Conservation (phyloP, 2,329 filamentous ascomycete genomes). For the Plenodomus biglobosus region DNA sequence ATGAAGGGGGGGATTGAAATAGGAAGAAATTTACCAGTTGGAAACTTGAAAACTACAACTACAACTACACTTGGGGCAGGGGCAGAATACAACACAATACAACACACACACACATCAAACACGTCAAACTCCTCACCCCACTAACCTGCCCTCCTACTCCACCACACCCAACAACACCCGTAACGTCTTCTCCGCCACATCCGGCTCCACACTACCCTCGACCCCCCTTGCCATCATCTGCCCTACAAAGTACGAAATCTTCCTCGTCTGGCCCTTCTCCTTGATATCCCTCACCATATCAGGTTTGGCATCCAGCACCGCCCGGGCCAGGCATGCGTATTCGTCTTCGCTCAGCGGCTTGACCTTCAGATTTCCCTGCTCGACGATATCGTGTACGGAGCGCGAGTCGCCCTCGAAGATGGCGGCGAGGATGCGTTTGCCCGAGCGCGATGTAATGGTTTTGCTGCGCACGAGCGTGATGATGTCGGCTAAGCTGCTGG, state of each 20-base stretch:
- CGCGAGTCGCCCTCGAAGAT: conserved; percentile 57
- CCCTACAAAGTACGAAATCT: conserved; percentile 68
- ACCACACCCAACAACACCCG: conserved; percentile 48
- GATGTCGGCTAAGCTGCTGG: conserved; percentile 48
- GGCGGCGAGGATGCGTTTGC: conserved; percentile 60
- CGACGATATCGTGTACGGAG: conserved; percentile 56
- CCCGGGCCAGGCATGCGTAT: conserved; percentile 58
- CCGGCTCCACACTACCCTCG: conserved; percentile 64
- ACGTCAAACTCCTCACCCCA: too few relatives aligned
- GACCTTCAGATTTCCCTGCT: conserved; percentile 58
- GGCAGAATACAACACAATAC: too few relatives aligned
- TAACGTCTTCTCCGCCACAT: conserved; percentile 58
- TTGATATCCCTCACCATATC: conserved; percentile 62
- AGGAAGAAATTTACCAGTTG: too few relatives aligned
- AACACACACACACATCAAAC: too few relatives aligned
- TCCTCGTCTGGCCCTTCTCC: conserved; percentile 62
- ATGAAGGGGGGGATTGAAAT: too few relatives aligned
- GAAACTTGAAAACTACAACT: too few relatives aligned
- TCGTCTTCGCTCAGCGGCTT: conserved; percentile 57
- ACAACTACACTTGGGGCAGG: too few relatives aligned
- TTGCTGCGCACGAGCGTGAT: conserved; percentile 46
- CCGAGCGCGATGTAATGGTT: conserved; percentile 57
- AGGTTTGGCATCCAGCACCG: conserved; percentile 57
- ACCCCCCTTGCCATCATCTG: conserved; percentile 65
- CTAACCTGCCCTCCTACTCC: neutral